Conservation (phyloP, 1,139 yeast genomes). For the Saccharomyces pastorianus region DNA sequence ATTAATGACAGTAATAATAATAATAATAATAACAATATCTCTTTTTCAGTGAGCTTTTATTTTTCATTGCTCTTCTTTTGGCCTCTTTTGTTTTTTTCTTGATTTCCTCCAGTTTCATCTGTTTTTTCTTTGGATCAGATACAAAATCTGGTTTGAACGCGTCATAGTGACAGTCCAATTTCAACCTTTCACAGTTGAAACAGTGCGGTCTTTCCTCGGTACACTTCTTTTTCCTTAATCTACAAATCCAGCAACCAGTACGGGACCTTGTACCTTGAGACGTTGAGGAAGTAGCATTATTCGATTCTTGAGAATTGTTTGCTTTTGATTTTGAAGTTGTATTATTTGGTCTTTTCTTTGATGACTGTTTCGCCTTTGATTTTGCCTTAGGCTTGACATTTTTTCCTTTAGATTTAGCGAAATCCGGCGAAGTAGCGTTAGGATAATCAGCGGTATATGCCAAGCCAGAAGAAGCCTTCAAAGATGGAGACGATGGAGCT, state of each 20-base stretch:
- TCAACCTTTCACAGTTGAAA: constrained; percentile 44
- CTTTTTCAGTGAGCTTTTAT: constrained; percentile 6
- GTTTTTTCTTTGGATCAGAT: constrained; percentile 36
- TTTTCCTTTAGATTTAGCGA: constrained; percentile 1
- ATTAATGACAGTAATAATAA: neutral
- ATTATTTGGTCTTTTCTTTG: constrained; percentile 5
- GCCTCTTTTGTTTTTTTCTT: constrained; percentile 33
- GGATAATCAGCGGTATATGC: neutral
- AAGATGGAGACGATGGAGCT: neutral
- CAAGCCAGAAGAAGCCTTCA: neutral
- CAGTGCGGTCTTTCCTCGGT: constrained; percentile 55
- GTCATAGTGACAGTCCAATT: constrained; percentile 44
- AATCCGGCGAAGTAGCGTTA: neutral
- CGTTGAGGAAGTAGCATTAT: constrained; percentile 6
- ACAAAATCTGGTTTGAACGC: constrained; percentile 48
- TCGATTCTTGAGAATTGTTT: constrained; percentile 11
- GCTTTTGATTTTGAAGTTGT: neutral
- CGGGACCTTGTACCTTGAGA: constrained; percentile 39
- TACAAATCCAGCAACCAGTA: constrained; percentile 63
- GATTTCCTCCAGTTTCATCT: constrained; percentile 43
- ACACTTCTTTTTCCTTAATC: constrained; percentile 58
- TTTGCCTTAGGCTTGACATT: constrained; percentile 1
- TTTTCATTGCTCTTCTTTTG: constrained; percentile 30
- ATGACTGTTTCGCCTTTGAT: neutral
- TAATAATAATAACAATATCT: neutral